Evolutionary conservation across 1,284 basidiomycete genomes (phyloP).

Genomic region (Heterobasidion parviporum): DNA sequence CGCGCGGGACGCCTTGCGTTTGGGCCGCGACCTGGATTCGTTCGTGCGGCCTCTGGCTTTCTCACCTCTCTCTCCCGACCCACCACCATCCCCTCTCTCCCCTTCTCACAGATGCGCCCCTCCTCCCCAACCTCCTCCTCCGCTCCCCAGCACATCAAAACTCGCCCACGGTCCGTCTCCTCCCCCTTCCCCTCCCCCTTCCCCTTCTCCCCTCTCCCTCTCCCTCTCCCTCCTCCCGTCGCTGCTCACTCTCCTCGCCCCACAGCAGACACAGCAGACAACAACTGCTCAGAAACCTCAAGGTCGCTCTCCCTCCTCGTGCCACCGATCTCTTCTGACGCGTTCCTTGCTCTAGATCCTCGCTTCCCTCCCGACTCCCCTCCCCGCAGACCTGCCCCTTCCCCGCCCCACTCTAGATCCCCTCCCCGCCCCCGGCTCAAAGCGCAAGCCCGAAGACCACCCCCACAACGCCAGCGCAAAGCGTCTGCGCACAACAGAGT

Average conservation of each 20-base stretch:
- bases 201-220: constrained; percentile 14
- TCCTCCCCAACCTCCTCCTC: constrained; percentile 10
- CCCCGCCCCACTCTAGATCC: constrained; percentile 57
- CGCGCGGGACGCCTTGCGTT: neutral
- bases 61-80: constrained; percentile 5
- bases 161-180: neutral
- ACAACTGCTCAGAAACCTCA: constrained; percentile 50
- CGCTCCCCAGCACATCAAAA: constrained; percentile 13
- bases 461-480: constrained; percentile 38
- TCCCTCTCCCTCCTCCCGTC: constrained; percentile 3
- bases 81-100: neutral
- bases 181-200: constrained; percentile 6
- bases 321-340: constrained; percentile 9
- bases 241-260: constrained; percentile 14
- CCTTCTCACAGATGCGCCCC: constrained; percentile 3
- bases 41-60: constrained; percentile 6
- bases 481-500: constrained; percentile 41
- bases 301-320: constrained; percentile 31
- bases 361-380: constrained; percentile 41
- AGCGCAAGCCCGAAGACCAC: constrained; percentile 50
- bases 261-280: constrained; percentile 48
- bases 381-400: constrained; percentile 60
- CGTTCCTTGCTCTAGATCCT: constrained; percentile 37
- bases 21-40: neutral
- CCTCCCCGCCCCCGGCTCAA: constrained; percentile 41